Percentiles rank a stretch among this genome's conserved stretches.
Evolutionary conservation across 148 eudicot species (phyloP).

Genomic region (Amaranthus hypochondriacus): DNA sequence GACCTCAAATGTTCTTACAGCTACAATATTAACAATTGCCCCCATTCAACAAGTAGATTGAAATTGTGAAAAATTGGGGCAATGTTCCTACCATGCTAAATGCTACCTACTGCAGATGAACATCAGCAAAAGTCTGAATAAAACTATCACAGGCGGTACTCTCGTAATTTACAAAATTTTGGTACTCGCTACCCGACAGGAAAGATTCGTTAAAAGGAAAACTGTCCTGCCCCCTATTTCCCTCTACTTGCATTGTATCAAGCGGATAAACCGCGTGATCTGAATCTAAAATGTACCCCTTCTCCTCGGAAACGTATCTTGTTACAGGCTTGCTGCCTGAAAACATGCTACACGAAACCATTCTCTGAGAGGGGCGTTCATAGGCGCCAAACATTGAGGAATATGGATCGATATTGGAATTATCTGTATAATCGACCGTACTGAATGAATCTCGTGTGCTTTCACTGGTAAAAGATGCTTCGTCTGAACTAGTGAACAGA

Average conservation of each 20-base stretch:
- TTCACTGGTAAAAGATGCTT: constrained; percentile 86
- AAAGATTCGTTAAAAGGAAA: constrained; percentile 22
- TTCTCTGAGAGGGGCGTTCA: constrained; percentile 39
- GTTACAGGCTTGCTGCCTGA: constrained; percentile 50
- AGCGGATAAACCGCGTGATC: constrained; percentile 22
- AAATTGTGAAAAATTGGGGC: constrained; percentile 38
- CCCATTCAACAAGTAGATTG: constrained; percentile 48
- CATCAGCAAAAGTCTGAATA: constrained; percentile 31
- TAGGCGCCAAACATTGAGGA: constrained; percentile 44
- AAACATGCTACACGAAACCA: constrained; percentile 63
- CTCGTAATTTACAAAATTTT: constrained; percentile 40
- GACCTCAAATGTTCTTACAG: constrained; percentile 13
- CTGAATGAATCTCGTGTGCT: constrained; percentile 90
- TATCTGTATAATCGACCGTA: constrained; percentile 53
- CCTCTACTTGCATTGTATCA: constrained; percentile 15
- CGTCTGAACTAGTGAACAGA: constrained; percentile 92
- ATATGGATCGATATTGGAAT: constrained; percentile 45
- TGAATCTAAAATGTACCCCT: constrained; percentile 44
- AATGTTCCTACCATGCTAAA: constrained; percentile 28
- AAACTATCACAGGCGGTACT: constrained; percentile 25
- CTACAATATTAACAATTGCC: constrained; percentile 44
- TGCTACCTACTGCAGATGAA: constrained; percentile 25
- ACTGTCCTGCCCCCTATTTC: constrained; percentile 17
- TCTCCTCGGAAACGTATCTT: constrained; percentile 45
- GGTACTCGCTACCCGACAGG: constrained; percentile 24